Evolutionary conservation across 2,329 filamentous ascomycete species (phyloP).

Genomic region (Aaosphaeria arxii): DNA sequence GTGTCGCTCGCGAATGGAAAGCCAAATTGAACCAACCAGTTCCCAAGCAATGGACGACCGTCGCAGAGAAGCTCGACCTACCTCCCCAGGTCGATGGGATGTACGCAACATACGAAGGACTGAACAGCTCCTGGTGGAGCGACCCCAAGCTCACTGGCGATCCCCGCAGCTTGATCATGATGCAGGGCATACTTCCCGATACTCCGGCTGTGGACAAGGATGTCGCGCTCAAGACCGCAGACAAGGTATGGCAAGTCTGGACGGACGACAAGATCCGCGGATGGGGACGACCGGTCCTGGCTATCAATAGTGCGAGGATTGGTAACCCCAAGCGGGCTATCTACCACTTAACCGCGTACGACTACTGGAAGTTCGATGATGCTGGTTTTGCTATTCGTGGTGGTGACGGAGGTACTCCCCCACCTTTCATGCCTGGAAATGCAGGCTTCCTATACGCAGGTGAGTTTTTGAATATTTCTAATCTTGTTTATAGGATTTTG

Average conservation of each 20-base stretch:
- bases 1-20: slow-evolving; percentile 54
- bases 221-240: slow-evolving; percentile 20
- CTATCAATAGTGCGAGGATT: slow-evolving; percentile 25
- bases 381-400: slow-evolving; percentile 49
- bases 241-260: slow-evolving; percentile 26
- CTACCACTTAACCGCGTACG: slow-evolving; percentile 46
- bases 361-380: slow-evolving; percentile 54
- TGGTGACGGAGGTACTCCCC: slow-evolving; percentile 52
- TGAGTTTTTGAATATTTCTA: slow-evolving; percentile 12
- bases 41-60: slow-evolving; percentile 21
- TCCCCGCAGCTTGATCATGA: slow-evolving; percentile 24
- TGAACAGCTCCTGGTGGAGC: slow-evolving; percentile 31
- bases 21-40: slow-evolving; percentile 41
- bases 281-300: slow-evolving; percentile 29
- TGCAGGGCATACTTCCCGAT: slow-evolving; percentile 23
- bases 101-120: slow-evolving; percentile 50
- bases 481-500: background rate
- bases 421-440: slow-evolving; percentile 56
- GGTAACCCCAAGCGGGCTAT: slow-evolving; percentile 24
- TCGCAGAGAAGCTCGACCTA: slow-evolving; percentile 51
- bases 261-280: slow-evolving; percentile 25
- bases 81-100: slow-evolving; percentile 45
- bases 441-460: slow-evolving; percentile 40
- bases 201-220: slow-evolving; percentile 18
- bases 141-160: slow-evolving; percentile 19